Base-by-base conservation (phyloP, 345 rosid species). In the Brassica juncea region DNA sequence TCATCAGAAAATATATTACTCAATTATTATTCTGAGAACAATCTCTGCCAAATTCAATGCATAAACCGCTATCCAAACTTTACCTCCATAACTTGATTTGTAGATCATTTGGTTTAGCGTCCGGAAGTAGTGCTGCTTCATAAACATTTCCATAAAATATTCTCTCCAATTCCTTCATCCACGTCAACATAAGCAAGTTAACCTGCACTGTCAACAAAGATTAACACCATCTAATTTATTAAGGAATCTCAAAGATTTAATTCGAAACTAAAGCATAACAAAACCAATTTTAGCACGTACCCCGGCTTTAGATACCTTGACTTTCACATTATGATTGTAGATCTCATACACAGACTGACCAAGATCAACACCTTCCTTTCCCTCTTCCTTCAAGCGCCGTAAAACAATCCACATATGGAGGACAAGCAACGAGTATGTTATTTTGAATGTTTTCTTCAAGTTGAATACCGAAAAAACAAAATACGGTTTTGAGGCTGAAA, bases 131-230 rank as follows among this genome's bases (percentile, higher is more conserved):
- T 52, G 98, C 94, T 47, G 89, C 74, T 78, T 95, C 97, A 86
- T 90, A 95, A 72, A 93, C 84, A 74, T 95, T 95, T 77, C 99
- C 99, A 73, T 91, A 95, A 67, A 95, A 91, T 85, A 95, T 93
- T 84, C 84, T 91, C 87, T 95, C 99, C 86, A 93, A 58, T 63
- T 95, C 98, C 86, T 95, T 95, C 99, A 95, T 95, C 98, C 98
- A 93, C 79, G 84, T 93, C 8, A 71, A 73, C 84, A 95, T 71
- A 49, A 93, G 83, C 81, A 95, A 86, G 85, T 93, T 95, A 84
- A 95, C 99, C 97, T 93, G 86, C 77, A 55, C 59, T 77, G 65
- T 52, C 70, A 71, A 66, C 65, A 75, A 44, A 27, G 60, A 77
- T 31, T 2, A 64, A 21, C 14, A 23, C 34, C 67, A 70, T 64